Percentiles rank a stretch among this genome's conserved stretches.
phyloP scores from a whole-genome alignment of 306 rosid species.

The Trichosanthes truncata region DNA sequence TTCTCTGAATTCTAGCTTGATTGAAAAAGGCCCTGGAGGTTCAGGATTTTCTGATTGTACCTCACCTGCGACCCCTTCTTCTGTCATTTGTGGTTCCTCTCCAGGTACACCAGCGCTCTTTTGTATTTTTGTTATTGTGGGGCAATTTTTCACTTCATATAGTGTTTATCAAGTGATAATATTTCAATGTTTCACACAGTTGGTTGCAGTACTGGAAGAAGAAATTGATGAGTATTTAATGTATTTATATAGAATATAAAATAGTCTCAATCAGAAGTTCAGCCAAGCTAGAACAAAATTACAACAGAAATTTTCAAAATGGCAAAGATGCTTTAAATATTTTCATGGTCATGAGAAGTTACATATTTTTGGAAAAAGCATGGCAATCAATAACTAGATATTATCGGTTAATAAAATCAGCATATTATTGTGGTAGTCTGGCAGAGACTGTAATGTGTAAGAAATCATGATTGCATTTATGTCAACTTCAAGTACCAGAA shows the following conservation, averaged over 20 bases:
- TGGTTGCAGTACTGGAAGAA: not conserved
- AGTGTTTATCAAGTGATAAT: not conserved
- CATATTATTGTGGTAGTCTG: not conserved
- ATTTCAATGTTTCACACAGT: not conserved
- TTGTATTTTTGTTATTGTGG: not conserved
- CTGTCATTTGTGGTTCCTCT: constrained; percentile 90
- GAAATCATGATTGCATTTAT: not conserved
- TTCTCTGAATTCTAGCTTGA: constrained; percentile 35
- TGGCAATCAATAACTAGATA: not conserved
- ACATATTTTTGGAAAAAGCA: not conserved
- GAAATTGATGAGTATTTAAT: not conserved
- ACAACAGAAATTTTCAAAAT: not conserved
- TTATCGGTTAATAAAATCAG: not conserved
- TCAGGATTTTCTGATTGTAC: constrained; percentile 56
- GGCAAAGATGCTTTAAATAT: not conserved
- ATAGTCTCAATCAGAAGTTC: not conserved
- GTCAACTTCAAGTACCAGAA: not conserved
- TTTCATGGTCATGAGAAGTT: not conserved
- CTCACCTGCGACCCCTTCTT: constrained; percentile 94
- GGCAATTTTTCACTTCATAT: not conserved
- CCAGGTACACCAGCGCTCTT: constrained; percentile 42
- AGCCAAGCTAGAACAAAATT: not conserved
- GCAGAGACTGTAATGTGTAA: not conserved
- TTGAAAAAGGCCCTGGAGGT: constrained; percentile 61
- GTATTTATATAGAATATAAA: not conserved